phyloP scores from a whole-genome alignment of 306 rosid species.

The Phaseolus lunatus region DNA sequence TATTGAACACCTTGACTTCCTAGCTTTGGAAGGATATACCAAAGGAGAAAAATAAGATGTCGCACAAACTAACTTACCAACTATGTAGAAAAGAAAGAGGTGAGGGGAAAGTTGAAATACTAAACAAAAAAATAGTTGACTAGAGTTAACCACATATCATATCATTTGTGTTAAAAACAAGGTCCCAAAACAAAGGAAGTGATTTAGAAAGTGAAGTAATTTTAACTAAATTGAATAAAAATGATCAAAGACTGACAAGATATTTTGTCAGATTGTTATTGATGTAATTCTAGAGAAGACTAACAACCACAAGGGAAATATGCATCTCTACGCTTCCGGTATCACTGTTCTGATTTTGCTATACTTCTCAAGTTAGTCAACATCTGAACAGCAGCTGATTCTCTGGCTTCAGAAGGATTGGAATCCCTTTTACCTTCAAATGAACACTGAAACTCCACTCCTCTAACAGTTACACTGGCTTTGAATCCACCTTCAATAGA shows the following conservation, averaged over 20 bases:
- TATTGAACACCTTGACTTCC: too few species aligned
- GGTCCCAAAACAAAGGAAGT: too few species aligned
- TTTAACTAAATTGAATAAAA: too few species aligned
- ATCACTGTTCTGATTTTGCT: constrained; percentile 31
- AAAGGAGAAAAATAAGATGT: neutral
- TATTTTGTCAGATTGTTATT: too few species aligned
- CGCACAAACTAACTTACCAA: neutral
- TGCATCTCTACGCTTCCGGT: constrained; percentile 29
- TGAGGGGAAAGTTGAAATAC: neutral
- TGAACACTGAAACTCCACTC: constrained; percentile 59
- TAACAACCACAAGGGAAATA: constrained; percentile 13
- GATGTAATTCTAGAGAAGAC: too few species aligned
- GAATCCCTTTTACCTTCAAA: constrained; percentile 45
- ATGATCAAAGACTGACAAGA: too few species aligned
- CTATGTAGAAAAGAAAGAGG: neutral
- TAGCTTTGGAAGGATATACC: too few species aligned
- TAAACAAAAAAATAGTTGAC: too few species aligned
- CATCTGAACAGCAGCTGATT: constrained; percentile 66
- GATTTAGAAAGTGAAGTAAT: too few species aligned
- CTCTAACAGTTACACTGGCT: constrained; percentile 62
- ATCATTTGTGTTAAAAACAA: too few species aligned
- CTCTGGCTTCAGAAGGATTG: constrained; percentile 54
- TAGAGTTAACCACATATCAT: too few species aligned
- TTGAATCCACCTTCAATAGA: constrained; percentile 66
- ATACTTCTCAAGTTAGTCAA: constrained; percentile 40